A percentile compares a stretch with the other conserved stretches of the same genome.
phyloP scores from a whole-genome alignment of 2,329 filamentous ascomycete species.

The Blastomyces parvus region DNA sequence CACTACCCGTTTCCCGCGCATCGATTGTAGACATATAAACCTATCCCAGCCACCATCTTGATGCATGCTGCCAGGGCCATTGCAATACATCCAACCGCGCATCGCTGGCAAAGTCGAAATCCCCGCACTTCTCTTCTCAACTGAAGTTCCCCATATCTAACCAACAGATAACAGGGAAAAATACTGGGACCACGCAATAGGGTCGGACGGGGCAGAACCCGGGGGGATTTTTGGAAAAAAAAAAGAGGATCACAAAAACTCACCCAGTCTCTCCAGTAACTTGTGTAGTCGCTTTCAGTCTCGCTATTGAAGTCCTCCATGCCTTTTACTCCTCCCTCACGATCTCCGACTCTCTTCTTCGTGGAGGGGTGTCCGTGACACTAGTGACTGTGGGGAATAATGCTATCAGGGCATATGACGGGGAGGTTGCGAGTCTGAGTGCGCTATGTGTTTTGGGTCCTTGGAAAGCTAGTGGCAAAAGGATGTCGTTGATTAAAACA shows the following conservation, averaged over 20 bases:
- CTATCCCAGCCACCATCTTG: not conserved
- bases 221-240: not conserved
- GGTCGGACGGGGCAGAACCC: conserved; percentile 11
- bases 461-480: not conserved
- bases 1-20: not conserved
- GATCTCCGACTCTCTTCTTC: conserved; percentile 7
- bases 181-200: conserved; percentile 3
- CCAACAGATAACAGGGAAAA: not conserved
- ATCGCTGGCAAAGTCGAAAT: not conserved
- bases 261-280: conserved; percentile 99
- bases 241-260: conserved; percentile 35
- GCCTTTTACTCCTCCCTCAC: conserved; percentile 19
- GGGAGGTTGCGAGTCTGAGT: not conserved
- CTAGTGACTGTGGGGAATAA: not conserved
- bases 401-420: not conserved
- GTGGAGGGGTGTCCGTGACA: not conserved
- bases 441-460: not conserved
- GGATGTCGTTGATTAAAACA: not conserved
- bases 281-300: conserved; percentile 97
- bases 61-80: not conserved
- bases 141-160: not conserved
- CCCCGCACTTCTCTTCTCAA: not conserved
- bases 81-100: not conserved
- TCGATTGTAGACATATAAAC: not conserved
- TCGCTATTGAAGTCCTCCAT: conserved; percentile 98